Evolutionary conservation across 441 rosid species (phyloP).

Genomic region (Populus hybrid): DNA sequence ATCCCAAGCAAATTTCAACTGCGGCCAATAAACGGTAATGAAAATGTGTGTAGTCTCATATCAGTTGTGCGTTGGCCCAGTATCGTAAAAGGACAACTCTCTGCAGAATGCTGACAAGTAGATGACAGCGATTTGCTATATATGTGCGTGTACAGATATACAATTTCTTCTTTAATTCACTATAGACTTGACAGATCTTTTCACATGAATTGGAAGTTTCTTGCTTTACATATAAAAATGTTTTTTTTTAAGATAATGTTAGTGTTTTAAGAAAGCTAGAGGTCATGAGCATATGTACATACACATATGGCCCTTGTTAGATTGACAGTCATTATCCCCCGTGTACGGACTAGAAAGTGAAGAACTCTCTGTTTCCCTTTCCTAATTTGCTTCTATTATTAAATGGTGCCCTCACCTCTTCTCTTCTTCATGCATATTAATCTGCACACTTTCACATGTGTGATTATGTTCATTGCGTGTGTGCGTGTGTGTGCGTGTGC

Average conservation of each 20-base stretch:
- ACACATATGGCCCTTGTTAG: slow-evolving; percentile 31
- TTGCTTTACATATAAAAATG: slow-evolving; percentile 25
- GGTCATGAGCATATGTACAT: slow-evolving; percentile 15
- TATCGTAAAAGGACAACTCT: background rate
- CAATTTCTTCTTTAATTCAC: slow-evolving; percentile 17
- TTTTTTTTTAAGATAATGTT: slow-evolving; percentile 29
- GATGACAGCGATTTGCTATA: slow-evolving; percentile 22
- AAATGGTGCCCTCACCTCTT: background rate
- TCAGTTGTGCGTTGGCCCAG: background rate
- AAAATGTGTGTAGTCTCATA: background rate
- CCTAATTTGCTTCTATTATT: background rate
- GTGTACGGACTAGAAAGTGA: slow-evolving; percentile 40
- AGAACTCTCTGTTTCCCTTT: slow-evolving; percentile 12
- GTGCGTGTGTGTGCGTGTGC: background rate
- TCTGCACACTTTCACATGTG: background rate
- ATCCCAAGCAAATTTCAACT: background rate
- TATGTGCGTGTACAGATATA: background rate
- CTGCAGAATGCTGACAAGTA: slow-evolving; percentile 19
- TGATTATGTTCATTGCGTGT: background rate
- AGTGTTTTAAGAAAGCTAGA: slow-evolving; percentile 23
- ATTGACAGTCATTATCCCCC: slow-evolving; percentile 34
- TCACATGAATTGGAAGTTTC: slow-evolving; percentile 35
- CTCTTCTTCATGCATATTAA: background rate
- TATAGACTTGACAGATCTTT: slow-evolving; percentile 9
- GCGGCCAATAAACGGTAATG: too few species aligned